Base-by-base conservation (phyloP, 805 yeast genomes). In the Ascoidea asiatica region DNA sequence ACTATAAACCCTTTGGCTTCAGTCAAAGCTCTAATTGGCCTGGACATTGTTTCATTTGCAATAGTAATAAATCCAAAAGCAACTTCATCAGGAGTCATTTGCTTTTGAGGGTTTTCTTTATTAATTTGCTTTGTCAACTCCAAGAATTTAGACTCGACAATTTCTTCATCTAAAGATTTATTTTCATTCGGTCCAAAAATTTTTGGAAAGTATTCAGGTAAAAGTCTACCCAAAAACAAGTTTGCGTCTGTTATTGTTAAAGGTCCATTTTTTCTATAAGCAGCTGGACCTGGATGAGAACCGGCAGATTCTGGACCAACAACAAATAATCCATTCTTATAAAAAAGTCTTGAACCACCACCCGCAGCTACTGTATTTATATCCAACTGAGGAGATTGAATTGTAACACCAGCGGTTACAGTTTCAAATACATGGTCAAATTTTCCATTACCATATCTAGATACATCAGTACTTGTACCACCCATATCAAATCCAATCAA, bases 271-370 rank as follows among this genome's bases (percentile, higher is more conserved):
- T 85, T 86, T 47, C 90, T 68, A 62, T 85, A 85, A 55, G 90
- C 83, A 1, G 89, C 85, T 2, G 95, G 95, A 4, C 95, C 95
- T 3, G 95, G 95, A 53, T 85, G 89, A 2, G 94, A 83, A 4
- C 87, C 72, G 6, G 95, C 95, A 45, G 87, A 77, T 53, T 82
- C 90, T 0, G 95, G 95, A 1, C 95, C 95, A 3, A 85, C 95
- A 17, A 71, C 75, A 58, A 84, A 81, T 33, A 83, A 61, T 1
- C 89, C 88, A 56, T 80, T 80, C 51, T 73, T 72, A 73, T 81
- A 82, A 44, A 69, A 63, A 39, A 82, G 57, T 40, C 77, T 73
- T 1, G 87, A 79, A 5, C 90, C 88, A 44, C 92, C 92, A 40
- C 92, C 92, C 1, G 92, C 89, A 19, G 92, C 92, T 7, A 83